Evolutionary conservation across 352 stramenopile genomes (phyloP).

Genomic region (Thalassiosira sp.): DNA sequence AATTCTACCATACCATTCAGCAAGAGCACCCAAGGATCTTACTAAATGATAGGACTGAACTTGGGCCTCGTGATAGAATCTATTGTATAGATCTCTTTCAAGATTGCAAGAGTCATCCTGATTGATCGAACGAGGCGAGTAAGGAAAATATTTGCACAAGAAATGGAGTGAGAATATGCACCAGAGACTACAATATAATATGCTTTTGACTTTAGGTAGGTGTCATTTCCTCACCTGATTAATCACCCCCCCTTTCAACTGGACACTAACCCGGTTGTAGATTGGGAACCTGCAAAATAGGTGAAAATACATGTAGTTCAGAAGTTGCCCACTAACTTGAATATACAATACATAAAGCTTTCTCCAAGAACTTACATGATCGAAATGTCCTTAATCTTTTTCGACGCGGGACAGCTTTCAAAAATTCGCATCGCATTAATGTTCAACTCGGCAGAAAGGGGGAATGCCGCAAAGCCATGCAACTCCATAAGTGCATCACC

Average conservation of each 20-base stretch:
- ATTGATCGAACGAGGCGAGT: too few species aligned
- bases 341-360: too few species aligned
- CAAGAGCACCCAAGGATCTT: slow-evolving; percentile 25
- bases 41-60: slow-evolving; percentile 41
- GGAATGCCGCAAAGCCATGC: slow-evolving; percentile 17
- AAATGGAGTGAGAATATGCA: too few species aligned
- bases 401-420: slow-evolving; percentile 32
- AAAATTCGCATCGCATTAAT: slow-evolving; percentile 43
- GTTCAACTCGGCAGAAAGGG: slow-evolving; percentile 30
- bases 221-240: too few species aligned
- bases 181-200: too few species aligned
- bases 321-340: too few species aligned
- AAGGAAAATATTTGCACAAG: too few species aligned
- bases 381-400: slow-evolving; percentile 32
- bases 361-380: too few species aligned
- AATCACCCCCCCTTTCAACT: slow-evolving; percentile 32
- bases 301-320: too few species aligned
- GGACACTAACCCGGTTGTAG: slow-evolving; percentile 25
- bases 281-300: too few species aligned
- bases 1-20: slow-evolving; percentile 31
- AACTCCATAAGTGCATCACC: slow-evolving; percentile 26
- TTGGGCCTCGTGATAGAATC: slow-evolving; percentile 41
- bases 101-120: slow-evolving; percentile 35
- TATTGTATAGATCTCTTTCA: slow-evolving; percentile 33
- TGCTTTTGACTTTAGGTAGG: too few species aligned